Percentiles rank a stretch among this genome's conserved stretches.
phyloP scores from a whole-genome alignment of 2,329 filamentous ascomycete genomes.

The Chrysoporthe puriensis region DNA sequence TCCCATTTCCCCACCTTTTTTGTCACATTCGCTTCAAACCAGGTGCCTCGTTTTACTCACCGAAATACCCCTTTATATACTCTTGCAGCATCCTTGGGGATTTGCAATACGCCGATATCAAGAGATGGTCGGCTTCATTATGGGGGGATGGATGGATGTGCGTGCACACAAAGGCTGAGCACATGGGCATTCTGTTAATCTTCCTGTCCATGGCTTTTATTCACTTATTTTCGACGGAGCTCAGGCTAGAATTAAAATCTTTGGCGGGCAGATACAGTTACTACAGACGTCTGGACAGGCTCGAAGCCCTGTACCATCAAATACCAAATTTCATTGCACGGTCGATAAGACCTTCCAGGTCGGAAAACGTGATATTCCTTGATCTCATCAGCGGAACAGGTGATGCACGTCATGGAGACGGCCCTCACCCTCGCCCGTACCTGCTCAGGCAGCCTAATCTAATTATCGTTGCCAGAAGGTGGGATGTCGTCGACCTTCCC shows the following conservation, averaged over 20 bases:
- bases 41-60: constrained; percentile 9
- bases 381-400: background rate
- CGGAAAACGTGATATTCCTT: background rate
- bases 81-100: constrained; percentile 10
- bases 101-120: constrained; percentile 14
- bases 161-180: constrained; percentile 14
- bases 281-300: constrained; percentile 13
- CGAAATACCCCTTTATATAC: constrained; percentile 19
- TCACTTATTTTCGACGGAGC: constrained; percentile 20
- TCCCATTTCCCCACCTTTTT: constrained; percentile 14
- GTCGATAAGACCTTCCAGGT: background rate
- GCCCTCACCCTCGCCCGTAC: background rate
- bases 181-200: constrained; percentile 27
- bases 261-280: constrained; percentile 6
- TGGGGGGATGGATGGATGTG: constrained; percentile 17
- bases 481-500: constrained; percentile 12
- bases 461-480: constrained; percentile 26
- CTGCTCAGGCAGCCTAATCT: background rate
- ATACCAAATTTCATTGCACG: constrained; percentile 21
- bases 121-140: constrained; percentile 13
- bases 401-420: background rate
- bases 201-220: constrained; percentile 26
- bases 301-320: constrained; percentile 16
- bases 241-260: constrained; percentile 15
- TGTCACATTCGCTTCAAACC: background rate